These are phyloP conservation scores for Capsella rubella DNA, from an alignment of 441 rosid genomes.

Conservation along the genomic window DNA sequence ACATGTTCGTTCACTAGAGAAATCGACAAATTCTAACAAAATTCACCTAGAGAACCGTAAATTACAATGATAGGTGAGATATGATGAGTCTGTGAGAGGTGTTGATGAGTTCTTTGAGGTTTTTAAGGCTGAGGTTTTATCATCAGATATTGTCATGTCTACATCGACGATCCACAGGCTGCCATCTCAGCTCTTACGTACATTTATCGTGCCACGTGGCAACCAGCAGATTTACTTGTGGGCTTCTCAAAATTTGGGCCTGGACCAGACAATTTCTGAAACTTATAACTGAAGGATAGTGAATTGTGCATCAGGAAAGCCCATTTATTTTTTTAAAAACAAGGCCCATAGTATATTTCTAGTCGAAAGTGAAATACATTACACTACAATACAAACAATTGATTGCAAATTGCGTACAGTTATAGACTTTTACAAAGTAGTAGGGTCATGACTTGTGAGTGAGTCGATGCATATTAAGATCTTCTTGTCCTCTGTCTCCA, in stretches of 20 bases:
- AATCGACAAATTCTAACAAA: neutral
- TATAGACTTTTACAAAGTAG: constrained; percentile 2
- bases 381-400: neutral
- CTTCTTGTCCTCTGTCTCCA: constrained; percentile 30
- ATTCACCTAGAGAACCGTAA: neutral
- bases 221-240: neutral
- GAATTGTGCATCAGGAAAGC: neutral
- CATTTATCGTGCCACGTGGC: neutral
- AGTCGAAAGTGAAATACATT: neutral
- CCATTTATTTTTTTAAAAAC: neutral
- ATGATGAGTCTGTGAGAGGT: constrained; percentile 16
- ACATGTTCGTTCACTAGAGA: neutral
- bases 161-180: constrained; percentile 26
- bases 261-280: neutral
- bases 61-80: neutral
- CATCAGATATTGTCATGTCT: constrained; percentile 30
- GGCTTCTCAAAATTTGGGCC: neutral
- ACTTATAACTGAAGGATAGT: neutral
- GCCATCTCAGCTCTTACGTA: constrained; percentile 12
- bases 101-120: neutral
- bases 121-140: constrained; percentile 41
- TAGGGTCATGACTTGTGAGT: constrained; percentile 2
- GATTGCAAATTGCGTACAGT: constrained; percentile 21
- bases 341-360: neutral
- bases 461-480: constrained; percentile 29